These are phyloP conservation scores for Hypoxylon fuscum DNA, from an alignment of 495 filamentous ascomycete genomes.

Conservation along the genomic window DNA sequence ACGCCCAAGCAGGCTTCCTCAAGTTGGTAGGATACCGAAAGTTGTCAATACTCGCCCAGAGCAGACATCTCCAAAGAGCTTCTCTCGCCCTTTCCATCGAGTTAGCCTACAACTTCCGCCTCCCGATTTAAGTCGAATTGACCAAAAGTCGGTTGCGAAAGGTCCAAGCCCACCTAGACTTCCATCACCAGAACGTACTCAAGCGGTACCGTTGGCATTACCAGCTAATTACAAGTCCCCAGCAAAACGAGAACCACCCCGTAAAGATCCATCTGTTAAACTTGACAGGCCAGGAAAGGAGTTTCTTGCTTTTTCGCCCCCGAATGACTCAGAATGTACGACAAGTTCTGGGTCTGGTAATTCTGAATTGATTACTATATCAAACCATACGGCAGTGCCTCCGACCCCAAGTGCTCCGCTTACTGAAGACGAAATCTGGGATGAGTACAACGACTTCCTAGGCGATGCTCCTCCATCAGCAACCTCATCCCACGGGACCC, in stretches of 20 bases:
- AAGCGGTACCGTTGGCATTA: slow-evolving; percentile 35
- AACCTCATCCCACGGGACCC: slow-evolving; percentile 53
- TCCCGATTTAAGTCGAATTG: slow-evolving; percentile 48
- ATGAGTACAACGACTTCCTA: slow-evolving; percentile 91
- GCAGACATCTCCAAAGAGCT: slow-evolving; percentile 78
- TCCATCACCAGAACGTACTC: slow-evolving; percentile 48
- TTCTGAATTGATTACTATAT: slow-evolving; percentile 60
- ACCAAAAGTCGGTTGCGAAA: slow-evolving; percentile 56
- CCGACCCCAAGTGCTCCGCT: slow-evolving; percentile 65
- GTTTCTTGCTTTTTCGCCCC: slow-evolving; percentile 78
- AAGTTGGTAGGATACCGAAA: slow-evolving; percentile 89
- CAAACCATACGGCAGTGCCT: slow-evolving; percentile 67
- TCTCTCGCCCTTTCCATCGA: slow-evolving; percentile 79
- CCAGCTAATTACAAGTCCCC: slow-evolving; percentile 32
- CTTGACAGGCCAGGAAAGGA: slow-evolving; percentile 41
- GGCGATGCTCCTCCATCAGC: slow-evolving; percentile 71
- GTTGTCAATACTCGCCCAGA: slow-evolving; percentile 81
- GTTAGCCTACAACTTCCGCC: slow-evolving; percentile 48
- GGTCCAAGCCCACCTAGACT: slow-evolving; percentile 56
- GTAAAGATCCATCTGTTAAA: slow-evolving; percentile 30
- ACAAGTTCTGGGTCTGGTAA: slow-evolving; percentile 67
- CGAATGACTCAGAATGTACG: slow-evolving; percentile 73
- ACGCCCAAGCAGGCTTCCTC: slow-evolving; percentile 67
- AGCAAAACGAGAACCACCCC: slow-evolving; percentile 30
- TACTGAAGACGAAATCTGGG: slow-evolving; percentile 90